Percentiles rank a stretch among this genome's conserved stretches.
These are phyloP conservation scores for Amanita polypyramis DNA, from an alignment of 768 basidiomycete genomes.

Conservation along the genomic window DNA sequence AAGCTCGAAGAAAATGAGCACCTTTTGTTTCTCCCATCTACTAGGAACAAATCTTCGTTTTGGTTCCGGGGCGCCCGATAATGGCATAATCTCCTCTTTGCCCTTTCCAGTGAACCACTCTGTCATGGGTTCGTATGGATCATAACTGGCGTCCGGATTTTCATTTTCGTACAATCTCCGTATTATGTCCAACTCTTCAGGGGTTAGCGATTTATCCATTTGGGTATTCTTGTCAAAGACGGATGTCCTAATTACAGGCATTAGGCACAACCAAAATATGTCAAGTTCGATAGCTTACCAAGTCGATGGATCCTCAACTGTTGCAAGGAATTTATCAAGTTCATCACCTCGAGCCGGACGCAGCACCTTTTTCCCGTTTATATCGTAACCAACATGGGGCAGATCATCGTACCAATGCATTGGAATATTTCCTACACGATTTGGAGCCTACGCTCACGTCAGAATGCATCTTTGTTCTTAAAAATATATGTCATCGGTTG, in stretches of 20 bases:
- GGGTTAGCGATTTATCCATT: slow-evolving; percentile 73
- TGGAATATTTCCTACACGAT: slow-evolving; percentile 90
- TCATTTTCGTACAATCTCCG: slow-evolving; percentile 82
- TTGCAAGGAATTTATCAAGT: slow-evolving; percentile 90
- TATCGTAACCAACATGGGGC: slow-evolving; percentile 96
- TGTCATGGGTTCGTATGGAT: slow-evolving; percentile 88
- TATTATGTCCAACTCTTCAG: slow-evolving; percentile 93
- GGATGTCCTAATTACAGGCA: slow-evolving; percentile 52
- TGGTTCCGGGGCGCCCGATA: slow-evolving; percentile 86
- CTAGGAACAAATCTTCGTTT: slow-evolving; percentile 95
- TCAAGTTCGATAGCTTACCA: slow-evolving; percentile 48
- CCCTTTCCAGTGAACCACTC: slow-evolving; percentile 98
- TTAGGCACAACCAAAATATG: not conserved
- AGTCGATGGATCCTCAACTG: slow-evolving; percentile 82
- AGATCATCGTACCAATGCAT: slow-evolving; percentile 99
- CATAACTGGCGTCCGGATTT: slow-evolving; percentile 81
- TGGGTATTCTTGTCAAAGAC: slow-evolving; percentile 87
- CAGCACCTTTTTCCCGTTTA: slow-evolving; percentile 89
- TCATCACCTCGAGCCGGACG: slow-evolving; percentile 94
- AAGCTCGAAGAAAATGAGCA: slow-evolving; percentile 18
- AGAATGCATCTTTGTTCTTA: not conserved
- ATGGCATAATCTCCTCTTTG: slow-evolving; percentile 89
- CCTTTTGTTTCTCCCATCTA: slow-evolving; percentile 99
- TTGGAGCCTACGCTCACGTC: slow-evolving; percentile 55
- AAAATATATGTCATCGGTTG: slow-evolving; percentile 9